Base-by-base conservation (phyloP, 2,329 filamentous ascomycete species). In the Talaromyces sp. region DNA sequence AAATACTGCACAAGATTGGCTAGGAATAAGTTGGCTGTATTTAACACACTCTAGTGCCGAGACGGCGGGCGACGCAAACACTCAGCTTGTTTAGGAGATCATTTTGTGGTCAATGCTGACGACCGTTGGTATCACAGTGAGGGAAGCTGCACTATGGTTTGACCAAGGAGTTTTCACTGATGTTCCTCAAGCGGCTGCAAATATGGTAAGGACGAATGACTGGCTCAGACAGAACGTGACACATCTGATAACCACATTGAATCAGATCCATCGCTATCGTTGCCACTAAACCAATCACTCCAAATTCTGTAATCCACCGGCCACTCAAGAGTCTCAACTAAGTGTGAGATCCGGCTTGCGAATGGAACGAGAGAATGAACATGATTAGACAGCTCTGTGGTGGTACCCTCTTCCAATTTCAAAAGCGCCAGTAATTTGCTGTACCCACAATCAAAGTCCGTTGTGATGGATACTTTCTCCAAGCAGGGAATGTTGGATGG, bases 91-190 rank as follows among this genome's bases (percentile, higher is more conserved):
- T 19, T 19, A 19, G 19, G 19, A 19, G 19, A 19, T 19, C 1
- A 19, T 19, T 19, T 19, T 19, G 19, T 19, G 19, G 19, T 19
- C 19, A 19, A 59, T 59, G 19, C 35, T 59, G 19, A 59, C 35
- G 35, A 59, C 56, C 56, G n/a, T 59, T 59, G 35, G 37, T 59
- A 27, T 59, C 19, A 59, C 27, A 59, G 56, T 59, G 35, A 59
- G 56, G 39, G 39, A 59, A 59, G 56, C 56, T 59, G 35, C 56
- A 59, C 56, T 59, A 59, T 59, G 35, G 24, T 41, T 43, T 43
- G 19, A 59, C 35, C 37, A n/a, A 59, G 39, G 56, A 59, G 35
- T n/a, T 59, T 59, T 59, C n/a, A 31, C n/a, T 59, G 19, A 59
- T 59, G 13, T 59, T 13, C 13, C 19, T 59, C 56, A 59, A 43